phyloP scores from a whole-genome alignment of 2,329 filamentous ascomycete species.

The Madurella mycetomatis region DNA sequence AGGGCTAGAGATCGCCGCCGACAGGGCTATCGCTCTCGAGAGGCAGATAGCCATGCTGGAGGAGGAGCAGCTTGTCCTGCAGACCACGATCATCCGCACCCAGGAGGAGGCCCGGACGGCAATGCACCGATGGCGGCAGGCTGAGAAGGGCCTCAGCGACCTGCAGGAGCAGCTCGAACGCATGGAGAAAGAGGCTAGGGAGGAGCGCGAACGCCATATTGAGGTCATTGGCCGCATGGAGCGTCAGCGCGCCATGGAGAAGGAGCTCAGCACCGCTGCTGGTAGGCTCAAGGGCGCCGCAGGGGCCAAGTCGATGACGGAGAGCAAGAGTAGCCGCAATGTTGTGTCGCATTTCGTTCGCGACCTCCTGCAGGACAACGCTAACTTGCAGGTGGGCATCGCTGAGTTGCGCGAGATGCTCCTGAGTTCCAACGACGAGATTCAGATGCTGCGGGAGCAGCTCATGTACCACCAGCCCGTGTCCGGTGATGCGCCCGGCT shows the following conservation, averaged over 20 bases:
- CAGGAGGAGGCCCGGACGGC: constrained; percentile 74
- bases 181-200: constrained; percentile 77
- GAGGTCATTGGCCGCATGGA: constrained; percentile 83
- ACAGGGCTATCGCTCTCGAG: constrained; percentile 74
- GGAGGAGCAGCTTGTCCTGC: constrained; percentile 70
- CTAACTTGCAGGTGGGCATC: constrained; percentile 86
- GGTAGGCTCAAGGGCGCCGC: constrained; percentile 78
- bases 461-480: constrained; percentile 73
- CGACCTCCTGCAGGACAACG: constrained; percentile 92
- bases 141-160: constrained; percentile 71
- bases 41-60: constrained; percentile 75
- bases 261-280: constrained; percentile 73
- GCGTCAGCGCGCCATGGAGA: constrained; percentile 74
- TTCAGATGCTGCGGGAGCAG: constrained; percentile 79
- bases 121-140: constrained; percentile 76
- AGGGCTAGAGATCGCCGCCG: constrained; percentile 67
- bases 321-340: constrained; percentile 54
- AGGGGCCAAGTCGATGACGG: constrained; percentile 60
- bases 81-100: constrained; percentile 61
- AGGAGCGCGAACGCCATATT: constrained; percentile 75
- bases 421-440: constrained; percentile 87
- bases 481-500: constrained; percentile 32
- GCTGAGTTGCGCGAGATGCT: constrained; percentile 88
- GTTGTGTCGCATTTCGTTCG: constrained; percentile 96
- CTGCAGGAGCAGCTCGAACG: constrained; percentile 84